A percentile compares a stretch with the other conserved stretches of the same genome.
These are phyloP conservation scores for Plasmodium yoelii DNA, from an alignment of 169 alveolate genomes.

Conservation along the genomic window DNA sequence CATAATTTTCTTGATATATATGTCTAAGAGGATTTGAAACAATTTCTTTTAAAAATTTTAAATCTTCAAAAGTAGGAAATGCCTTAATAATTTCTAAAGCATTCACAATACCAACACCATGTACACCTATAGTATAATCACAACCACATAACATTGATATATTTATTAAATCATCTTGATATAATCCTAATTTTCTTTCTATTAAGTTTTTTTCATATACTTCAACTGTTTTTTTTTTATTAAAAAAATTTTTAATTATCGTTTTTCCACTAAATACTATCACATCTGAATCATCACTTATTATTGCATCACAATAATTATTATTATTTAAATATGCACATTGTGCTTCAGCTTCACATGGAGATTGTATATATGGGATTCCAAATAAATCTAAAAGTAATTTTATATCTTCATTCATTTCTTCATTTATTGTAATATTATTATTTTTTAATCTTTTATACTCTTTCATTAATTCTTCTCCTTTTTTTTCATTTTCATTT, in stretches of 20 bases:
- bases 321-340: conserved; percentile 89
- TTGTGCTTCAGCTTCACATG: conserved; percentile 97
- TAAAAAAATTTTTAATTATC: conserved; percentile 92
- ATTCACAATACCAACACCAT: conserved; percentile 96
- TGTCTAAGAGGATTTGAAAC: conserved; percentile 83
- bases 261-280: conserved; percentile 93
- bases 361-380: conserved; percentile 95
- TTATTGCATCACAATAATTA: conserved; percentile 91
- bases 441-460: conserved; percentile 42
- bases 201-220: conserved; percentile 87
- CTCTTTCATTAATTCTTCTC: conserved; percentile 53
- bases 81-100: conserved; percentile 94
- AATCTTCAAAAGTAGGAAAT: conserved; percentile 89
- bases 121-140: conserved; percentile 96
- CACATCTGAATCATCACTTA: conserved; percentile 96
- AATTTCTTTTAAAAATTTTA: conserved; percentile 86
- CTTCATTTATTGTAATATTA: conserved; percentile 75
- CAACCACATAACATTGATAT: conserved; percentile 95
- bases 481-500: conserved; percentile 37
- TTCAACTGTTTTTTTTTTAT: conserved; percentile 88
- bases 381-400: conserved; percentile 90
- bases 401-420: conserved; percentile 84
- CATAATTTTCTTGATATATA: conserved; percentile 38
- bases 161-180: conserved; percentile 89
- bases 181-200: conserved; percentile 87